Base-by-base conservation (phyloP, 2,329 filamentous ascomycete species). In the Scedosporium apiospermum region DNA sequence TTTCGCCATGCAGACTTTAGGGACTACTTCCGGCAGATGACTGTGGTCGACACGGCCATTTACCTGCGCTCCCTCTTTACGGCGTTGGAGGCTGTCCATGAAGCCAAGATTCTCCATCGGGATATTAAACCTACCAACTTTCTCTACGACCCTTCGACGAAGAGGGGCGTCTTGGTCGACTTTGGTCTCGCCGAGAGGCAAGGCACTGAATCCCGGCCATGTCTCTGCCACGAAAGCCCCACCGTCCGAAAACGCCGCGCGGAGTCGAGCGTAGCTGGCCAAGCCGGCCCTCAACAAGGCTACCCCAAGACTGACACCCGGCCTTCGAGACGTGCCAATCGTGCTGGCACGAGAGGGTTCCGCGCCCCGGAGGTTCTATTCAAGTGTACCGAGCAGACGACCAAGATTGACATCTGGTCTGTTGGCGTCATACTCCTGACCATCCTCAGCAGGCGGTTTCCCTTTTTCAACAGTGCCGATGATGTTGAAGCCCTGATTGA, bases 81-180 rank as follows among this genome's bases (percentile, higher is more conserved):
- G 1, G 95, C 93, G 0, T 81, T 99, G 10, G 82, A 84, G 57
- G 88, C 90, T 49, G 93, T 97, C 4, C 95, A 99, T 73, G 82
- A 85, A 5, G 86, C 90, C 70, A 82, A 85, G 49, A 98, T 99
- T 64, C 83, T 99, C 21, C 95, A 99, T 72, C 87, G 93, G 66
- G 93, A 98, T 71, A 96, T 98, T 72, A 98, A 98, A 71, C 95
- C 95, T 5, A 99, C 96, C 23, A 98, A 98, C 71, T 98, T 98
- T 69, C 82, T 98, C 46, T 98, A 98, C 76, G 91, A 96, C 66
- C 90, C 91, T 0, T 78, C 85, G 10, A 85, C 87, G 53, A 85
- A 88, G 68, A 87, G 90, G 62, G 95, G 95, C 49, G 93, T 99
- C 1, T 83, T 99, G 0, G 95, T 99, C n/a, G 95, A 99, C 72